Conservation (phyloP, 352 stramenopile species). For the Pythium sukuiense region DNA sequence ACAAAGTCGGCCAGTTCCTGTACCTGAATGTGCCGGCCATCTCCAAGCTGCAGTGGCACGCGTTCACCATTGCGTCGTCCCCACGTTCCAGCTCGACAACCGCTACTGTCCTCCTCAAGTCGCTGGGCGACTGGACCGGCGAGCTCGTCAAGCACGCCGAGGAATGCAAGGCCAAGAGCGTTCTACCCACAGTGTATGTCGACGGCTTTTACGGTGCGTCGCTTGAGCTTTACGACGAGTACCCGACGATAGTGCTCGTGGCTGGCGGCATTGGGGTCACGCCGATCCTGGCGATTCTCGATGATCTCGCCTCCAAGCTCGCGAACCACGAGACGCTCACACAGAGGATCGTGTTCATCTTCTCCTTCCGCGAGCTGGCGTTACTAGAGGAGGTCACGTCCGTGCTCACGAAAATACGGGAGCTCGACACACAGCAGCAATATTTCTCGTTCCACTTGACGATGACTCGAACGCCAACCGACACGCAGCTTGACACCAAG, state of each 20-base stretch:
- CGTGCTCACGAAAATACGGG: constrained; percentile 28
- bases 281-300: constrained; percentile 38
- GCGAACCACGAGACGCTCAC: neutral
- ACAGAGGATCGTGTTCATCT: constrained; percentile 39
- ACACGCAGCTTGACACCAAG: constrained; percentile 15
- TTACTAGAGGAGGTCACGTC: constrained; percentile 38
- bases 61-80: constrained; percentile 53
- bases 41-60: constrained; percentile 55
- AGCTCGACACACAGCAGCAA: constrained; percentile 33
- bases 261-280: constrained; percentile 49
- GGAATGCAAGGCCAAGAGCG: constrained; percentile 33
- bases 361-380: constrained; percentile 43
- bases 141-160: constrained; percentile 33
- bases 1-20: constrained; percentile 43
- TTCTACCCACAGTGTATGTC: constrained; percentile 35
- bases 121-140: constrained; percentile 40
- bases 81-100: constrained; percentile 22
- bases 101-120: constrained; percentile 45
- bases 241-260: constrained; percentile 36
- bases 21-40: constrained; percentile 49
- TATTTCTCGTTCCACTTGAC: constrained; percentile 31
- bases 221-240: constrained; percentile 38
- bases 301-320: constrained; percentile 39
- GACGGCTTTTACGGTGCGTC: constrained; percentile 49
- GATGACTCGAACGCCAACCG: constrained; percentile 19